Evolutionary conservation across 2,329 filamentous ascomycete genomes (phyloP).

Genomic region (Pseudopyrenochaeta lycopersici): DNA sequence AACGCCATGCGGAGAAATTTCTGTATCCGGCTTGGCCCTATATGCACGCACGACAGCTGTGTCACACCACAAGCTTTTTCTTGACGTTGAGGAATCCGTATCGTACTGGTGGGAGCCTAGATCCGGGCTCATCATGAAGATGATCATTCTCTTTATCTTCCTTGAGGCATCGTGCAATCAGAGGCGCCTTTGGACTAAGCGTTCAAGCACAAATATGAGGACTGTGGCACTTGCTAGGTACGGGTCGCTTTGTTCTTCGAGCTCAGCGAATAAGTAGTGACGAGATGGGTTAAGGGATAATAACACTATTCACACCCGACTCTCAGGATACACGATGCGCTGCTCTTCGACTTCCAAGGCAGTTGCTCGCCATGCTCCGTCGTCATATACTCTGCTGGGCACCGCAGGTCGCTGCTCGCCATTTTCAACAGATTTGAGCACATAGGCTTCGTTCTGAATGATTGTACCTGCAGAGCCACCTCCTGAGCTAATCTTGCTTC

Average conservation of each 20-base stretch:
- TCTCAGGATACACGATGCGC: background rate
- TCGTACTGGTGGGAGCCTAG: background rate
- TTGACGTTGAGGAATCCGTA: background rate
- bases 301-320: background rate
- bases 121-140: background rate
- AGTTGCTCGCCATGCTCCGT: conserved; percentile 6
- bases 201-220: background rate
- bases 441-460: conserved; percentile 2
- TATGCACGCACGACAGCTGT: background rate
- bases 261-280: background rate
- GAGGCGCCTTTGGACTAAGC: background rate
- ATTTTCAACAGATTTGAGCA: conserved; percentile 2
- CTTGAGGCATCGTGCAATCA: background rate
- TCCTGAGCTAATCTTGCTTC: conserved; percentile 1
- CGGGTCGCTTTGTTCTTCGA: background rate
- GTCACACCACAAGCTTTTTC: background rate
- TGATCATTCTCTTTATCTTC: background rate
- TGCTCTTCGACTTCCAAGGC: conserved; percentile 11
- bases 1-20: conserved; percentile 5
- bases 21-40: background rate
- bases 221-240: background rate
- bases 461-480: background rate
- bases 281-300: background rate
- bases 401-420: background rate
- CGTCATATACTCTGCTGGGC: background rate